Evolutionary conservation across 2,329 filamentous ascomycete species (phyloP).

Genomic region (Fonsecaea multimorphosa): DNA sequence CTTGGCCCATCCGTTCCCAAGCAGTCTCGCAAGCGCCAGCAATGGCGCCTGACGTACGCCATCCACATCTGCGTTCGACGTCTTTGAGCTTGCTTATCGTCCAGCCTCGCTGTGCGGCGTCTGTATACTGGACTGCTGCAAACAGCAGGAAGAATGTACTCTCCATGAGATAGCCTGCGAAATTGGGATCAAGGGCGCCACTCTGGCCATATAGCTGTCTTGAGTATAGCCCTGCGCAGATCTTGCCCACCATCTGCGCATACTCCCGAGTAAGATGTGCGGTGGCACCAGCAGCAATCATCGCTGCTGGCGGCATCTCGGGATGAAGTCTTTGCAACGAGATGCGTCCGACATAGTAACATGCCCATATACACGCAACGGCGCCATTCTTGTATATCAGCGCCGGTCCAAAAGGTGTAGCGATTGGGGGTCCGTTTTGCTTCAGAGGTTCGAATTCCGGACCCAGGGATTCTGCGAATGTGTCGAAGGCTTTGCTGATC

Average conservation of each 20-base stretch:
- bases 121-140: slow-evolving; percentile 78
- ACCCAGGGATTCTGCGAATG: slow-evolving; percentile 65
- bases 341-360: slow-evolving; percentile 84
- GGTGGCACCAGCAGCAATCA: slow-evolving; percentile 81
- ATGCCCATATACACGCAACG: slow-evolving; percentile 86
- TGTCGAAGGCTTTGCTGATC: slow-evolving; percentile 50
- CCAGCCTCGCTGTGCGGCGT: slow-evolving; percentile 76
- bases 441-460: slow-evolving; percentile 77
- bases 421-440: slow-evolving; percentile 65
- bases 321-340: slow-evolving; percentile 83
- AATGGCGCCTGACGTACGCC: slow-evolving; percentile 82
- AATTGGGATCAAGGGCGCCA: slow-evolving; percentile 69
- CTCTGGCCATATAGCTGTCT: slow-evolving; percentile 47
- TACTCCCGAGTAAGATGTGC: slow-evolving; percentile 73
- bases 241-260: slow-evolving; percentile 78
- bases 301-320: slow-evolving; percentile 86
- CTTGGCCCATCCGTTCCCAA: slow-evolving; percentile 64
- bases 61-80: slow-evolving; percentile 81
- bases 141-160: slow-evolving; percentile 84
- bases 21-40: slow-evolving; percentile 81
- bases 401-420: slow-evolving; percentile 80
- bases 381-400: slow-evolving; percentile 83
- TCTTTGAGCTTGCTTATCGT: slow-evolving; percentile 74
- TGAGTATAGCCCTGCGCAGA: slow-evolving; percentile 70
- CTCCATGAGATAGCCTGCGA: slow-evolving; percentile 83